These are phyloP conservation scores for Gossypium australe DNA, from an alignment of 345 rosid genomes.

Conservation along the genomic window DNA sequence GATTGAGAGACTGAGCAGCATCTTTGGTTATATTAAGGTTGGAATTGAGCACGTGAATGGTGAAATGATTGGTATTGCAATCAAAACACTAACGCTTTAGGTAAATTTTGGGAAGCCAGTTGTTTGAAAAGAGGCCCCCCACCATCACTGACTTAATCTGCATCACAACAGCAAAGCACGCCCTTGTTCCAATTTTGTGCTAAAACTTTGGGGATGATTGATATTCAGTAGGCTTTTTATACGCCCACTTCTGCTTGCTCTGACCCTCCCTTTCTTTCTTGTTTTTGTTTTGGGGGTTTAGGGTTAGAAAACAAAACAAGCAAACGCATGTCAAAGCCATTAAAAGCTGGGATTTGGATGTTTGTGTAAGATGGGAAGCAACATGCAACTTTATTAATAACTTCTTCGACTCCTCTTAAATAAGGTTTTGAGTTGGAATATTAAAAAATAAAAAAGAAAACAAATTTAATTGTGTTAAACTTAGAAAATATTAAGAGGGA, in stretches of 20 bases:
- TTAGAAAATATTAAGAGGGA: no score
- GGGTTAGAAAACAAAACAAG: neutral
- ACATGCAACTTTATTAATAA: no score
- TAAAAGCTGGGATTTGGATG: conserved; percentile 1
- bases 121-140: neutral
- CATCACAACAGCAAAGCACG: conserved; percentile 48
- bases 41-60: conserved; percentile 34
- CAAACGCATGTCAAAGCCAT: neutral
- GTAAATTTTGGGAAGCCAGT: neutral
- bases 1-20: conserved; percentile 5
- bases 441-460: no score
- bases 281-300: neutral
- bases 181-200: conserved; percentile 33
- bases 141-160: neutral
- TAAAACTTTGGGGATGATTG: conserved; percentile 27
- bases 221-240: conserved; percentile 3
- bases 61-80: conserved; percentile 35
- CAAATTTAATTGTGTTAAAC: no score
- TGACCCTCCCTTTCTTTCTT: neutral
- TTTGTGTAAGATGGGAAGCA: neutral
- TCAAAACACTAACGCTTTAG: conserved; percentile 22
- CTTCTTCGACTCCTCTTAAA: no score
- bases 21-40: conserved; percentile 2
- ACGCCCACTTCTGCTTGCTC: neutral
- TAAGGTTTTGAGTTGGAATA: no score